Evolutionary conservation across 306 rosid genomes (phyloP), one percentile per base, ranked within the genome.

Genomic region (Cucurbita ficifolia): DNA sequence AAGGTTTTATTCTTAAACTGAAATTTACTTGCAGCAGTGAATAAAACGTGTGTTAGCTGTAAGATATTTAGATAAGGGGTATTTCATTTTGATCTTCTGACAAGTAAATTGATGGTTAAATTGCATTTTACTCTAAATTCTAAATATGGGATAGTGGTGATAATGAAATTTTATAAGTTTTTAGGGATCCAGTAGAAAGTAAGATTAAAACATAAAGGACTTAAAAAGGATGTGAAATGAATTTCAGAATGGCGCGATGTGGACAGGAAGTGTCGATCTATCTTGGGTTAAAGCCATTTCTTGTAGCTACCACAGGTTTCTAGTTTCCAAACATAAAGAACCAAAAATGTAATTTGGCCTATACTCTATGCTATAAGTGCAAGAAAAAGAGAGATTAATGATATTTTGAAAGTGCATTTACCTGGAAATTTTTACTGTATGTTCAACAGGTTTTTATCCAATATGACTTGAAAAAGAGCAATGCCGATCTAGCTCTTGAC

Each of bases 401-500:
- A 65, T 40, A 21, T 42, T 42, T 36, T 42, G 52, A 19, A 43
- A 65, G 72, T 42, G 50, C 7, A 21, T 67, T 67, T 10, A 21
- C 50, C 42, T 48, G 10, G 38, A 40, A 42, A 43, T 49, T 70
- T 49, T 49, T 55, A 43, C 39, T 42, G 50, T 74, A 42, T 54
- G 70, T 40, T 19, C 71, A 72, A 84, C 88, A 94, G 98, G 82
- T 94, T 58, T 84, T 77, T 64, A 94, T 94, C 80, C 97, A 94
- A 70, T 94, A 94, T 73, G 99, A 90, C 70, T 57, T 86, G 46
- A 89, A 84, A 52, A 94, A 94, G 85, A 90, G 95, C 91, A 94
- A 89, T 42, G 99, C 97, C 1, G 99, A 94, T 77, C 79, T 89
- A 76, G 99, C 99, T 77, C 73, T 94, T 77, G 99, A 91, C 82